Evolutionary conservation across 331 rosid genomes (phyloP), one percentile per base, ranked within the genome.

Genomic region (Pyracantha coccinea): DNA sequence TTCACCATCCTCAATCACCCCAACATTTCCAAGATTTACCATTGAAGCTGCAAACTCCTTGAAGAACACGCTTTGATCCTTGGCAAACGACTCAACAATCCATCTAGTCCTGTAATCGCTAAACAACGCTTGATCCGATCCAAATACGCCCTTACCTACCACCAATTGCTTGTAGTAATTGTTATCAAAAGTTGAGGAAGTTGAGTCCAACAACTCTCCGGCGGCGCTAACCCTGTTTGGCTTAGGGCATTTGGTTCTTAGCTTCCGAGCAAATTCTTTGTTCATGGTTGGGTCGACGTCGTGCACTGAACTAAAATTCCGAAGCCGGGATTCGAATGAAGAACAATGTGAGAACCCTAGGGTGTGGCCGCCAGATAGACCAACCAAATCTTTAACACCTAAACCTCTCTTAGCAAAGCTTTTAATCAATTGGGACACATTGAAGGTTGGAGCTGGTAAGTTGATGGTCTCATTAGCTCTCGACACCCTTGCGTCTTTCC

Each of bases 311-410:
- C 88, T 87, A 28, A 91, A 90, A 28, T 87, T 89, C 4, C 16
- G 83, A 25, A 91, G 80, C 4, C 89, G 84, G n/a, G 84, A 73
- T 77, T 83, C 81, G 13, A 93, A 91, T 11, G 94, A 91, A 65
- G 96, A 89, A 71, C 95, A 88, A 55, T 91, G 96, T 24, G 98
- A 91, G 72, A 89, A 91, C 66, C 97, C 96, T 2, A 88, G 84
- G 32, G 92, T 91, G 85, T 93, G 98, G 15, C 89, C 98, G 5
- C 96, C 91, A 3, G 98, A 93, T 25, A 90, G 84, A 61, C 95
- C 84, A 47, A 86, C 93, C 85, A 88, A 21, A 23, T 92, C 96
- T 55, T 86, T 90, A 35, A 87, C 73, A 50, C 81, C 87, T 67
- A 94, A 85, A 2, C 95, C 96, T 86, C 96, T 90, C 67, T 79